Evolutionary conservation across 208 protist species (phyloP).

Genomic region (Acanthamoeba rhysodes): DNA sequence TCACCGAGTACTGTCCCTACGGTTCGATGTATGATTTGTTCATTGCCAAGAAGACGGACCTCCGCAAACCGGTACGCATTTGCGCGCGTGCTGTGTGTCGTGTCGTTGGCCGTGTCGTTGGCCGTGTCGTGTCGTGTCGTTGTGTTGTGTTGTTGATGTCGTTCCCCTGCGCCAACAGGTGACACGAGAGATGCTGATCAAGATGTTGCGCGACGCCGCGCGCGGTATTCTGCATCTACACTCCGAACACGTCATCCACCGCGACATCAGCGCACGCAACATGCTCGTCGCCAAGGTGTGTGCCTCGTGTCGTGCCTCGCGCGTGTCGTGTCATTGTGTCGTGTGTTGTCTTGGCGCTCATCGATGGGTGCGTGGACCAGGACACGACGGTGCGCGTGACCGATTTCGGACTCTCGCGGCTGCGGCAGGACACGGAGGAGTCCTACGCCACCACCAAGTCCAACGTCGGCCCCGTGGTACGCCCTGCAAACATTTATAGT

Average conservation of each 20-base stretch:
- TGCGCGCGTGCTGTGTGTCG: background rate
- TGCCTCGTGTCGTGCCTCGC: background rate
- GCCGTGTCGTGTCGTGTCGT: background rate
- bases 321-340: too few relatives aligned
- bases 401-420: constrained; percentile 55
- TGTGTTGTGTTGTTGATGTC: background rate
- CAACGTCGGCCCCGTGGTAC: constrained; percentile 64
- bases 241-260: constrained; percentile 53
- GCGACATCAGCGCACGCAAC: constrained; percentile 53
- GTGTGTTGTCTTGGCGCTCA: background rate
- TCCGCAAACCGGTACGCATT: constrained; percentile 7
- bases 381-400: constrained; percentile 34
- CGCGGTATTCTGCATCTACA: constrained; percentile 60
- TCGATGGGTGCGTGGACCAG: background rate
- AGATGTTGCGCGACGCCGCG: constrained; percentile 36
- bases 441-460: constrained; percentile 66
- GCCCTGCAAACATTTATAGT: background rate
- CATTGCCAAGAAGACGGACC: constrained; percentile 54
- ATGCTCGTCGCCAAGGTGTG: constrained; percentile 50
- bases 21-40: constrained; percentile 51
- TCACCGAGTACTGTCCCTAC: constrained; percentile 65
- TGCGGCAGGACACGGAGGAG: constrained; percentile 62
- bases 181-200: constrained; percentile 29
- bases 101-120: background rate
- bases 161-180: background rate